Evolutionary conservation across 345 rosid species (phyloP).

Genomic region (Cardamine resedifolia): DNA sequence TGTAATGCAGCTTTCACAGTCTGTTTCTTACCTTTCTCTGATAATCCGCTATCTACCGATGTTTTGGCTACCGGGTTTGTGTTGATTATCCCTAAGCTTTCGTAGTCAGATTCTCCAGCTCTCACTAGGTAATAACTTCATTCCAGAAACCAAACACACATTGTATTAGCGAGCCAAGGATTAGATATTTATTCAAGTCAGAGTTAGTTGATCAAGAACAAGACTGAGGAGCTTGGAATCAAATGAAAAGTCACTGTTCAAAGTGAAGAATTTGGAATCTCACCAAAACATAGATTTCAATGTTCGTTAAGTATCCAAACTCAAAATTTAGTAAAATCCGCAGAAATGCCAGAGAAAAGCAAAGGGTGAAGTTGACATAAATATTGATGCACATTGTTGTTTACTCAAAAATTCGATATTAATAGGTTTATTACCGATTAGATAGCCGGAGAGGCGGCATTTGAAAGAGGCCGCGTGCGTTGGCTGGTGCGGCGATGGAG

Average conservation of each 20-base stretch:
- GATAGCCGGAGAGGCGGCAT: constrained; percentile 66
- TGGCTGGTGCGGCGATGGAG: constrained; percentile 34
- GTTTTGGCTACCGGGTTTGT: constrained; percentile 90
- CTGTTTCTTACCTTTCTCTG: constrained; percentile 87
- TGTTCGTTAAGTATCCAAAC: background rate
- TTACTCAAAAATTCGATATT: background rate
- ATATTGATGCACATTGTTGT: background rate
- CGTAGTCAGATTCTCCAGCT: constrained; percentile 89
- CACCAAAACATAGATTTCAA: background rate
- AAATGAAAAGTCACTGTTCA: background rate
- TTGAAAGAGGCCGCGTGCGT: constrained; percentile 70
- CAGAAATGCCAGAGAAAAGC: background rate
- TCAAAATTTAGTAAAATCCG: background rate
- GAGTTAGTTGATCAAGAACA: background rate
- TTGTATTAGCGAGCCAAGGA: constrained; percentile 2
- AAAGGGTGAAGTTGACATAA: background rate
- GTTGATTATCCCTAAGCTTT: constrained; percentile 76
- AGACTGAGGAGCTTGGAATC: background rate
- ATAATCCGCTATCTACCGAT: constrained; percentile 79
- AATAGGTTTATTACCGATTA: constrained; percentile 48
- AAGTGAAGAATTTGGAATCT: background rate
- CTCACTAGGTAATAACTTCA: constrained; percentile 82
- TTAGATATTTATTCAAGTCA: no score
- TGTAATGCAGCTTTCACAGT: constrained; percentile 60
- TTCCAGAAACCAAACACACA: background rate